Evolutionary conservation across 225 moss, liverwort and hornwort genomes (phyloP).

Genomic region (Thuidium tamariscinum): DNA sequence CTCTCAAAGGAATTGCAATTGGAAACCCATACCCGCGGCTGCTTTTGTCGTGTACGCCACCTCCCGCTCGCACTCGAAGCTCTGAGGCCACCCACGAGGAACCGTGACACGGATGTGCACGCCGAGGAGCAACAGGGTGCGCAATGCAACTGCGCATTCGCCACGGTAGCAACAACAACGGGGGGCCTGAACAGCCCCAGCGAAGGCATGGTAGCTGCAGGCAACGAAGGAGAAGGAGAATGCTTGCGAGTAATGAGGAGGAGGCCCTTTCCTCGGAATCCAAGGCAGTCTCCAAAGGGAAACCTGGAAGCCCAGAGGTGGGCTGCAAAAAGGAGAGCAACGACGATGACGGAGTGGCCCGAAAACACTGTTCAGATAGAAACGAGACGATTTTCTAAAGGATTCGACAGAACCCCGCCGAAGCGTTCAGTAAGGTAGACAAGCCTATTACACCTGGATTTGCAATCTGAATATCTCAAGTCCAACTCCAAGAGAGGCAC

Average conservation of each 20-base stretch:
- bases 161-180: neutral
- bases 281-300: neutral
- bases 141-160: constrained; percentile 26
- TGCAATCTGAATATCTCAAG: too few relatives aligned
- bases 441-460: too few relatives aligned
- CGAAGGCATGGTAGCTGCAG: constrained; percentile 40
- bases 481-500: too few relatives aligned
- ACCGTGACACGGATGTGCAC: constrained; percentile 18
- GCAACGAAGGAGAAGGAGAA: neutral
- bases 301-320: neutral
- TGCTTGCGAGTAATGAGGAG: neutral
- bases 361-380: constrained; percentile 18
- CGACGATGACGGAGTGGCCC: neutral
- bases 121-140: constrained; percentile 15
- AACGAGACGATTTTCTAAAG: neutral
- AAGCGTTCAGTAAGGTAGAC: neutral
- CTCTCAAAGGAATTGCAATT: neutral
- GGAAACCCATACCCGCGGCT: constrained; percentile 17
- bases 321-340: neutral
- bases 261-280: neutral
- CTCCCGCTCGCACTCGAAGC: neutral
- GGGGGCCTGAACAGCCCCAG: constrained; percentile 46
- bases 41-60: neutral
- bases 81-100: neutral
- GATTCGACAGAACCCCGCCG: neutral